Evolutionary conservation across 805 yeast genomes (phyloP).

Genomic region (Candida lessepsii): DNA sequence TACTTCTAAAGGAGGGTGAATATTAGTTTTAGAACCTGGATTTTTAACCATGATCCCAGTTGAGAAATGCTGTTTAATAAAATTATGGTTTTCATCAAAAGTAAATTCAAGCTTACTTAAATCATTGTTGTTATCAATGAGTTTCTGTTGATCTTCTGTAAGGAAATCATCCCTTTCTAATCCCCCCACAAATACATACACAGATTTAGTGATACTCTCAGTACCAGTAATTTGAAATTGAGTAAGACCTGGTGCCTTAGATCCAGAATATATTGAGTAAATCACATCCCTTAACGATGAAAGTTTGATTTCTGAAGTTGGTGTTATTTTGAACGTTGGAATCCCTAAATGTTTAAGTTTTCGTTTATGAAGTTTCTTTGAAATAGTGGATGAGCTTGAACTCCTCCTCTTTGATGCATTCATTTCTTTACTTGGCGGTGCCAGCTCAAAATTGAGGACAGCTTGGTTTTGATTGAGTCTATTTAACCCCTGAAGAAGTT

Average conservation of each 20-base stretch:
- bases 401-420: not conserved
- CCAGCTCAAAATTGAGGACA: not conserved
- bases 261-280: not conserved
- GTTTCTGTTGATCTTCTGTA: not conserved
- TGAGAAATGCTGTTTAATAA: not conserved
- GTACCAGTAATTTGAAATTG: not conserved
- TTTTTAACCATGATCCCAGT: conserved; percentile 24
- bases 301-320: not conserved
- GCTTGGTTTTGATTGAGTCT: not conserved
- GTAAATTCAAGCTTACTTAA: not conserved
- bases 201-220: conserved; percentile 48
- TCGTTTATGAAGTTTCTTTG: conserved; percentile 12
- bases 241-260: not conserved
- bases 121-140: not conserved
- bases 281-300: not conserved
- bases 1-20: conserved; percentile 54
- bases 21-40: conserved; percentile 65
- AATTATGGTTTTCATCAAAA: not conserved
- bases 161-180: conserved; percentile 23
- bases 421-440: not conserved
- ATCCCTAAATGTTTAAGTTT: conserved; percentile 2
- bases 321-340: not conserved
- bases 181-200: conserved; percentile 66
- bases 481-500: not conserved
- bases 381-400: not conserved